Base-by-base conservation (phyloP, 768 basidiomycete genomes). In the Nevesoporus exiguus region DNA sequence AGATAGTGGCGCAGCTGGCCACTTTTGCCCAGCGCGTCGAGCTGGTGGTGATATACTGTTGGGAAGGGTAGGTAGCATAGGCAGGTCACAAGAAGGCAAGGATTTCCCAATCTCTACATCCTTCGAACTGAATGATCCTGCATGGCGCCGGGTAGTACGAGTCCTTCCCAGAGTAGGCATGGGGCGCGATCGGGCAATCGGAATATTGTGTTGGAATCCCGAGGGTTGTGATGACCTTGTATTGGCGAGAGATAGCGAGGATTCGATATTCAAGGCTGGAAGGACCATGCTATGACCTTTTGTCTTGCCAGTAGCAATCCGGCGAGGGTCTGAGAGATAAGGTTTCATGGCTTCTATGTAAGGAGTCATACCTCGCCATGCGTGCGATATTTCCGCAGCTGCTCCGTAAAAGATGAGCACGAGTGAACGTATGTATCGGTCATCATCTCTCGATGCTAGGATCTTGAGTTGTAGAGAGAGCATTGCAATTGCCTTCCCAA, bases 91-190 rank as follows among this genome's bases (percentile, higher is more conserved):
- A n/a, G 85, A 86, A 8, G 90, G 87, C 47, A 90, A 67, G 51
- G 81, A 76, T 70, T 86, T 91, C 37, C 94, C 94, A 47, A 90
- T 84, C 66, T 96, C 87, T 7, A 96, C 88, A 66, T 97, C 94
- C 65, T 92, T 89, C 24, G 80, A 85, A 57, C 94, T 96, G 74
- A 96, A 98, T 4, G 94, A 96, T n/a, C 94, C 94, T 6, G 90
- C 94, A 68, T 96, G 90, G 34, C 94, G 79, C 41, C 93, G 78
- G 22, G 82, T 79, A 46, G 80, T 85, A 25, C 83, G 83, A 24
- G 69, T 71, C 55, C 79, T 77, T 52, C 71, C 78, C 53, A 62
- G 67, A 24, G 57, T 55, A 57, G 61, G 68, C 6, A 65, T 61
- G 5, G 62, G 61, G 14, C 66, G 70, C 21, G 65, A 70, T 58